A percentile compares a stretch with the other conserved stretches of the same genome.
phyloP scores from a whole-genome alignment of 129 eudicot genomes.

The Artemisia annua region DNA sequence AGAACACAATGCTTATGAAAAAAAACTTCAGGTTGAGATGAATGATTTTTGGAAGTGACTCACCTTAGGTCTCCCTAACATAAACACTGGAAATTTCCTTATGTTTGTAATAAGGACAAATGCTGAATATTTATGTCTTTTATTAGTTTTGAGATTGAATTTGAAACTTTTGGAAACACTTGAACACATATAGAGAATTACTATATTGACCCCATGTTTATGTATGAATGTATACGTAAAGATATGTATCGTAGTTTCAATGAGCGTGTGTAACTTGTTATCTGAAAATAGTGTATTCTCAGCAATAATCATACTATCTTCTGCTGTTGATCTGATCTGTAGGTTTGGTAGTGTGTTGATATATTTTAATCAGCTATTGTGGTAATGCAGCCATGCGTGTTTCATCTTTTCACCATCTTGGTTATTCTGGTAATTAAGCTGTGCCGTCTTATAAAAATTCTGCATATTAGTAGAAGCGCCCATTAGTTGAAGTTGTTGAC shows the following conservation, averaged over 20 bases:
- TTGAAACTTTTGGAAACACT: no score
- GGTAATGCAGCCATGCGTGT: background rate
- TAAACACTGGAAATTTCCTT: background rate
- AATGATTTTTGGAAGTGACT: background rate
- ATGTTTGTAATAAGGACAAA: no score
- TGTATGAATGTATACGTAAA: no score
- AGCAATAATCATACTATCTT: no score
- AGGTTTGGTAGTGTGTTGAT: background rate
- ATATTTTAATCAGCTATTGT: background rate
- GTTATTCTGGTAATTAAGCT: background rate
- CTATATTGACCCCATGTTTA: no score
- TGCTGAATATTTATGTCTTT: background rate
- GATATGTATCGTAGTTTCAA: no score
- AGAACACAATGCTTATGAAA: background rate
- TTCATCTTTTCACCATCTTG: conserved; percentile 6
- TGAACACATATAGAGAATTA: no score
- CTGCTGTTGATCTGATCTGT: no score
- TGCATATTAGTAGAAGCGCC: background rate
- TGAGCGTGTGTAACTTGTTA: no score
- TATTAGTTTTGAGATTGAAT: background rate
- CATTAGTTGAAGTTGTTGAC: background rate
- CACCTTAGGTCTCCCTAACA: conserved; percentile 5
- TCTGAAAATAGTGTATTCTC: no score
- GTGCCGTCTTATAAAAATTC: background rate
- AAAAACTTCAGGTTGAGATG: background rate